Base-by-base conservation (phyloP, 768 basidiomycete species). In the Tricholoma hemisulphureum region DNA sequence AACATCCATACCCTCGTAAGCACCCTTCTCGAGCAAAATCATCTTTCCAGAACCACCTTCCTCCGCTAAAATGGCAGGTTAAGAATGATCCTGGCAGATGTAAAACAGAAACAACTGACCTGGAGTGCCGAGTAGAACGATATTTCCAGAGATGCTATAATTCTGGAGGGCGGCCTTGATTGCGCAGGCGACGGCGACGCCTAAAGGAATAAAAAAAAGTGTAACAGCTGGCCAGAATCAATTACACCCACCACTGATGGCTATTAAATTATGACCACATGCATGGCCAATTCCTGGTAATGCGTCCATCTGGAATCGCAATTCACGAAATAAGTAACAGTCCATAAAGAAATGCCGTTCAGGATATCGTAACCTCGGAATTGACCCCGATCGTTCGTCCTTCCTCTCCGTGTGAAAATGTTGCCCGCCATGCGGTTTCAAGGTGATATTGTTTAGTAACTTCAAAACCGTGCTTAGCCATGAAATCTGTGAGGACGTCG, bases 181-280 rank as follows among this genome's bases (percentile, higher is more conserved):
- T 0, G 85, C 87, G 53, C 83, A 78, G 0, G 89, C 87, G 24
- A 90, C 80, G 2, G 85, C 89, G 11, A 92, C 85, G 3, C 90
- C 90, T 55, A 77, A 63, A 31, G 9, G 20, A 16, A 6, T 11
- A 18, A 52, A 3, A 31, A 51, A 37, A 35, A n/a, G 28, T 10
- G 26, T 6, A 57, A 7, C 13, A 24, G 16, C 26, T 21, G 11
- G 31, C 48, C 34, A 37, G 18, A 57, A 18, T 23, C 53, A n/a
- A 21, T 31, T n/a, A 45, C 16, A 39, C 63, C 18, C 59, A 72
- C 77, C 77, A n/a, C 77, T 73, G 21, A 92, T 88, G 1, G 87
- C 90, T 52, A 93, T 93, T 49, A 93, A 75, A 63, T 93, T 93
- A 66, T 93, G 91, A 2, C 91, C 91, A 64, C 91, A 93, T 1